Evolutionary conservation across 208 protist species (phyloP), one percentile per base, ranked within the genome.

Genomic region (Crithidia fasciculata): DNA sequence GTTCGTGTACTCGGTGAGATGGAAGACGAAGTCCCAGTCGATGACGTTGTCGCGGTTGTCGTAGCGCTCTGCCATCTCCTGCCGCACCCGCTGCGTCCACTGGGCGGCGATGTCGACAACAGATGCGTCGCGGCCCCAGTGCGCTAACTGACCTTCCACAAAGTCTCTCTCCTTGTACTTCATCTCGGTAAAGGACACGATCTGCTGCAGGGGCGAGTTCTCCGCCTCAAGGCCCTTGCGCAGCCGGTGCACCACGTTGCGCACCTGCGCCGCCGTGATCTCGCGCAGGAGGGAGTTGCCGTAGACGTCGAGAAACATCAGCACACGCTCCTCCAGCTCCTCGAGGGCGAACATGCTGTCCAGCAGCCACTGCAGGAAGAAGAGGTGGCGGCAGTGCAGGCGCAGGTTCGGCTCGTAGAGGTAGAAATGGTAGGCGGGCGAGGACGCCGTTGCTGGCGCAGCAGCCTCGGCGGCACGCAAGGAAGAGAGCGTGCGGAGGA

Each of bases 11-110:
- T 96, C 91, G 13, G 73, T 82, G 4, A 97, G 80, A 57, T 82
- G 72, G 72, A 96, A 96, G 59, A 94, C 88, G 74, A 95, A 97
- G 72, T 97, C 94, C 94, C 94, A 97, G 79, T 97, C 94, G 57
- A 97, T 96, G 72, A 97, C 78, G 72, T 97, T 97, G 80, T 95
- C 88, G 50, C 90, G 88, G 72, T 94, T 95, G 74, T 97, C 94
- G 75, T 93, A 97, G 56, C 94, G 94, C 60, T 97, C 91, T 9
- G 91, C 94, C 88, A 97, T 95, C 59, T 97, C 94, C 59, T 93
- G 87, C 15, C 89, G 90, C 19, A 97, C 64, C 4, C 91, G 90
- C 19, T 58, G 44, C 36, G 61, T 69, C 87, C 94, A 93, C 64
- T 93, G 85, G 59, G 75, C 80, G 19, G 68, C 80, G 43, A 95